Base-by-base conservation (phyloP, 2,329 filamentous ascomycete species). In the Sporothrix mexicana region DNA sequence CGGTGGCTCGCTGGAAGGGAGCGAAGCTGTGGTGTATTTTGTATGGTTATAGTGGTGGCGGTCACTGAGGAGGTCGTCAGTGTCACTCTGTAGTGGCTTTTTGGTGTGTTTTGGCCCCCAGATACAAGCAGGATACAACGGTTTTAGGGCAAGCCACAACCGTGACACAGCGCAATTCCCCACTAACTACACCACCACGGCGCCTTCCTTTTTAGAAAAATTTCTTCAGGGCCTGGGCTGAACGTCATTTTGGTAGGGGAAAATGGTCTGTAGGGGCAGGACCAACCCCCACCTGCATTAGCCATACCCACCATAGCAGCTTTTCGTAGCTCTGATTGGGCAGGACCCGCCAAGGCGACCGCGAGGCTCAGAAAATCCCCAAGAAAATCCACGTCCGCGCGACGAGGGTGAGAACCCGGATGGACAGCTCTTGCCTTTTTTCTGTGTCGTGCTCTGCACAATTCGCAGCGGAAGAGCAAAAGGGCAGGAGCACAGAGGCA, bases 341-440 rank as follows among this genome's bases (percentile, higher is more conserved):
- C 66, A 23, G 41, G 41, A 25, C 45, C 3, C 2, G 62, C 69
- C 62, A 41, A 64, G 64, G 61, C 64, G 49, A 15, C 10, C 61
- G 66, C 71, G 55, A 74, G 73, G 73, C 73, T 74, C 64, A 55
- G 59, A 41, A 61, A 30, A 23, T 36, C 45, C 17, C 64, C 41
- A 47, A 23, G 41, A 55, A 17, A 69, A 64, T 64, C 69, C 30
- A 25, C 43, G 51, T 45, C 51, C 64, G 64, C 49, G 59, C 55
- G 41, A 64, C 61, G 61, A 66, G 61, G 8, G 7, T 74, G 75
- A 77, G 77, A 77, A 78, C 77, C 77, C 74, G 74, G 76, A 77
- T 77, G 77, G 77, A 36, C 73, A 64, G 20, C 43, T 25, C n/a
- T 23, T 30, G 25, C 49, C 30, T 41, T 41, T 69, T 47, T 41